Evolutionary conservation across 2,329 filamentous ascomycete genomes (phyloP), one percentile per base, ranked within the genome.

Genomic region (Pyrenochaeta sp.): DNA sequence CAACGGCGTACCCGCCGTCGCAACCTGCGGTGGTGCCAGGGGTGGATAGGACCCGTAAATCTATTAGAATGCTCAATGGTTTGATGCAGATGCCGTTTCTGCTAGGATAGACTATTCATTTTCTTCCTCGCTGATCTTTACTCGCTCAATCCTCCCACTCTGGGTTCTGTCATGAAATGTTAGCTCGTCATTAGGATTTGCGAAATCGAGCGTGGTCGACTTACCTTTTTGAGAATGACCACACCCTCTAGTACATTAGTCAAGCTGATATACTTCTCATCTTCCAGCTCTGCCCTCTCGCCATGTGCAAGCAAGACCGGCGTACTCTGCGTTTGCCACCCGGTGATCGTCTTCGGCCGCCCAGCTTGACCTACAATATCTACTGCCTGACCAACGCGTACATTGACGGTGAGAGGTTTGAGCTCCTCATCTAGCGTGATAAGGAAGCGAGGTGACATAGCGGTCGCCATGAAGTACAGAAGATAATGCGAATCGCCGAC

Each of bases 311-410:
- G 83, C 58, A 99, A 83, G 46, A 99, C 95, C 0, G 95, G 95
- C n/a, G 95, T 99, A 82, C 92, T 97, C 84, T 99, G 95, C 66
- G 95, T 99, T 81, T 99, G 95, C 95, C 95, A 99, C 52, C 95
- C 95, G 9, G 95, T 99, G 72, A 99, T 99, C 2, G 95, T 99
- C 89, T 99, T 98, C 67, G 95, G 95, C 62, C 94, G 88, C 76
- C 95, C 95, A 12, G 96, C 95, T 79, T 98, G 95, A 50, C 95
- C 96, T 40, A 99, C 95, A 42, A 99, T 93, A 76, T 99, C 95
- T 22, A 99, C 96, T 15, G 96, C 95, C 81, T 99, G 96, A 78
- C 95, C 95, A 44, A 99, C 94, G 32, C 95, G 91, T 15, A 99
- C 95, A 71, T 97, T 98, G 74, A 98, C 93, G 52, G 92, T 94